Base-by-base conservation (phyloP, 345 rosid species). In the Populus nigra region DNA sequence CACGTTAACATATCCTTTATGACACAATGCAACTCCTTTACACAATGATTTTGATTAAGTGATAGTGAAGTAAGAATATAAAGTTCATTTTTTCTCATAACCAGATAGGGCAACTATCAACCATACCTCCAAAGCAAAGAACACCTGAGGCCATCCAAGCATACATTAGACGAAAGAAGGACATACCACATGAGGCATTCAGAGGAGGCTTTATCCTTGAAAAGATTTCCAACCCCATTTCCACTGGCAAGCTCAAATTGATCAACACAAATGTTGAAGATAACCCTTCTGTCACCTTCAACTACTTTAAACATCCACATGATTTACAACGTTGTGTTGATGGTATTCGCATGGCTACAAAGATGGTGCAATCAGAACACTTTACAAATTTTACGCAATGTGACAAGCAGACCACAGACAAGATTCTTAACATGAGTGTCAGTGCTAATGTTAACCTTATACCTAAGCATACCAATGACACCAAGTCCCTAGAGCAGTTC, bases 151-250 rank as follows among this genome's bases (percentile, higher is more conserved):
- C 90, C 22, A 69, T 90, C 31, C 88, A 79, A 78, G 92, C 88
- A 22, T 92, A 85, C 89, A 35, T 79, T 10, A 70, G 62, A 65
- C 83, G 89, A 73, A 96, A 92, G 82, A 88, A 77, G 77, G 83
- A 81, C 63, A 69, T 89, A 31, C 96, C 97, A 66, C 86, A 72
- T 6, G 99, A 96, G 83, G 91, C 93, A 76, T 96, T 93, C 88
- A 85, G 79, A 22, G 99, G 98, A 84, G 97, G 99, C 11, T 96
- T 96, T 90, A 91, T 94, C 78, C 86, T 96, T 45, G 98, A 92
- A 80, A 96, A 96, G 87, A 80, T 96, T 16, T 89, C 95, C 29
- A 72, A 9, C 45, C 98, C 99, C 0, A 8, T 86, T 13, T 94
- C 99, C 43, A 85, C 77, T 66, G 99, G 99, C 13, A 85, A 90